A percentile compares a stretch with the other conserved stretches of the same genome.
These are phyloP conservation scores for Jacaranda copaia DNA, from an alignment of 257 asterid species.

Conservation along the genomic window DNA sequence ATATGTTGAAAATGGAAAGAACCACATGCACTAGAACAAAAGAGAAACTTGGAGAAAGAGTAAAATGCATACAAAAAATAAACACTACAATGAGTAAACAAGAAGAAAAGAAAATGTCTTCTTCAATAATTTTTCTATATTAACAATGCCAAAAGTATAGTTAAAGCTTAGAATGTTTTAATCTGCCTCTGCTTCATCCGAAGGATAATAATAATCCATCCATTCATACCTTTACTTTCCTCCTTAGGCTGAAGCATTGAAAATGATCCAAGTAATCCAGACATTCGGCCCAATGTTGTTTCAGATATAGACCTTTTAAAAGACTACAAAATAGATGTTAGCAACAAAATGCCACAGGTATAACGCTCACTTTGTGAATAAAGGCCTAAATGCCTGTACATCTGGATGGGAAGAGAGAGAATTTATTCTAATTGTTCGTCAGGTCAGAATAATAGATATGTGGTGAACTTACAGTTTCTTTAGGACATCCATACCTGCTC, in stretches of 20 bases:
- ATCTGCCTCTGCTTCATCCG: not conserved
- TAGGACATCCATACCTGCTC: constrained; percentile 74
- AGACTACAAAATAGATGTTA: constrained; percentile 51
- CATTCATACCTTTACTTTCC: constrained; percentile 61
- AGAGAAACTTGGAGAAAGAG: not conserved
- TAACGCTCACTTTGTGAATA: constrained; percentile 1
- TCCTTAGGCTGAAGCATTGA: constrained; percentile 62
- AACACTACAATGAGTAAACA: too few relatives aligned
- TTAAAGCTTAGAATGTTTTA: not conserved
- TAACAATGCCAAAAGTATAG: not conserved
- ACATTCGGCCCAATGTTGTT: constrained; percentile 67
- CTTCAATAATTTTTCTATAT: not conserved
- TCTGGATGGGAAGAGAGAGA: not conserved
- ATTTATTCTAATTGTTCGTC: not conserved
- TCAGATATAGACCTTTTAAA: constrained; percentile 81
- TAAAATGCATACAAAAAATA: not conserved
- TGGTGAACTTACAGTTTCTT: constrained; percentile 61
- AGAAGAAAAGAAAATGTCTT: too few relatives aligned
- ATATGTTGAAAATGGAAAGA: constrained; percentile 4
- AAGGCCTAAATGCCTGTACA: constrained; percentile 1
- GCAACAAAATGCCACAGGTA: constrained; percentile 23
- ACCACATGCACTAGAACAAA: constrained; percentile 7
- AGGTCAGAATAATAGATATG: constrained; percentile 2
- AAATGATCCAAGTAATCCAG: constrained; percentile 71
- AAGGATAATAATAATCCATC: not conserved